A percentile compares a stretch with the other conserved stretches of the same genome.
phyloP scores from a whole-genome alignment of 306 rosid genomes.

The Medicago lupulina region DNA sequence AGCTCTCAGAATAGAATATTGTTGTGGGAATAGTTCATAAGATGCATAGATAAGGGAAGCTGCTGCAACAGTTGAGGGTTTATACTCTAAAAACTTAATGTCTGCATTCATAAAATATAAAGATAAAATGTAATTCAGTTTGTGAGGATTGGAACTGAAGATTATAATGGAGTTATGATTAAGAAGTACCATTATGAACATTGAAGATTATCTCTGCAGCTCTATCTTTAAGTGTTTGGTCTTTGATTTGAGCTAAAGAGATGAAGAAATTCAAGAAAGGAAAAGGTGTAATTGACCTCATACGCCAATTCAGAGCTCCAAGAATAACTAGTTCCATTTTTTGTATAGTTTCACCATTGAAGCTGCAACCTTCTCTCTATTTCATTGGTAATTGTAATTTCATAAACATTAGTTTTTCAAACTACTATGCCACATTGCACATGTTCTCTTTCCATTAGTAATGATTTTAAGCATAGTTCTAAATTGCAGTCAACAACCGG shows the following conservation, averaged over 20 bases:
- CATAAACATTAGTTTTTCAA: no score
- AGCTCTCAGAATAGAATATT: conserved; percentile 50
- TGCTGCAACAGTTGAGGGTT: conserved; percentile 79
- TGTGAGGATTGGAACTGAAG: conserved; percentile 1
- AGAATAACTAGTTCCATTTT: conserved; percentile 78
- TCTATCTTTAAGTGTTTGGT: conserved; percentile 47
- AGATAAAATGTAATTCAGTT: neutral
- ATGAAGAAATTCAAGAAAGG: conserved; percentile 66
- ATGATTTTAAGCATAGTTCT: neutral
- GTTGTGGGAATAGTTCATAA: conserved; percentile 50
- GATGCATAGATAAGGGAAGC: conserved; percentile 61
- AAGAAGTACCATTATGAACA: conserved; percentile 61
- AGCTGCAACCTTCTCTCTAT: conserved; percentile 60
- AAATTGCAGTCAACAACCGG: no score
- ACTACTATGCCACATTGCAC: conserved; percentile 8
- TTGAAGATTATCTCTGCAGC: conserved; percentile 67
- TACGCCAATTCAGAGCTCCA: conserved; percentile 70
- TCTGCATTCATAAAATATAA: conserved; percentile 51
- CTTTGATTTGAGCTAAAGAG: conserved; percentile 53
- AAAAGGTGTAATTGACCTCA: conserved; percentile 82
- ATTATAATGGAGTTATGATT: neutral
- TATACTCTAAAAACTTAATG: conserved; percentile 54
- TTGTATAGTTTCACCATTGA: conserved; percentile 55
- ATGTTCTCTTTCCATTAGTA: no score
- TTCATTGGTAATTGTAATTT: no score